Evolutionary conservation across 768 basidiomycete genomes (phyloP), one percentile per base, ranked within the genome.

Genomic region (Cytidiella melzeri): DNA sequence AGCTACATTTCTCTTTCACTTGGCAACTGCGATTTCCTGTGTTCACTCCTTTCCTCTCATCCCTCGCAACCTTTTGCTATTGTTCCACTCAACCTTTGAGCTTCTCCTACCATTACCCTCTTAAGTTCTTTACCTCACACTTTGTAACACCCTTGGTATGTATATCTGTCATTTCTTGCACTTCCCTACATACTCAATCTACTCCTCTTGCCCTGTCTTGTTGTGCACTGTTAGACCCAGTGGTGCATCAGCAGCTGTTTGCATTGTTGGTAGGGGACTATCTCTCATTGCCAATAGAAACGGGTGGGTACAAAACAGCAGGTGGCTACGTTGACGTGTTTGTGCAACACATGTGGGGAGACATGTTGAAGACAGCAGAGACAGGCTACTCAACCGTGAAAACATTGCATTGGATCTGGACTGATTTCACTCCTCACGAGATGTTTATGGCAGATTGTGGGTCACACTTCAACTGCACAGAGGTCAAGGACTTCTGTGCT

Each of bases 361-460:
- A 51, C 53, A 61, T 54, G 50, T 55, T 57, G 34, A 69, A 67
- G 38, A 56, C 47, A 0, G 41, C 51, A 1, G 64, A 64, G 0
- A 69, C 58, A 0, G 63, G 52, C 0, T 67, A 67, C 41, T 56
- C 61, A 0, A 70, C 67, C 2, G 24, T 57, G 0, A 27, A 52
- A 1, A 42, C 43, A 0, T 51, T 72, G 0, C 11, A 27, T 9
- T 11, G 47, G 11, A 64, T 74, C 10, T 58, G 49, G 25, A 37
- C 57, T 2, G 34, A 39, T 0, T 70, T 64, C 44, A 25, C 41
- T 1, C 41, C 55, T 0, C 57, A 66, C 0, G 65, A 72, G 34
- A 57, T 57, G 0, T 59, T 74, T 45, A 71, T 73, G 68, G 54
- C 62, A 0, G 71, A 73, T 26, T 64, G 70, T 0, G 68, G 71